Evolutionary conservation across 257 asterid species (phyloP).

Genomic region (Rauvolfia tetraphylla): DNA sequence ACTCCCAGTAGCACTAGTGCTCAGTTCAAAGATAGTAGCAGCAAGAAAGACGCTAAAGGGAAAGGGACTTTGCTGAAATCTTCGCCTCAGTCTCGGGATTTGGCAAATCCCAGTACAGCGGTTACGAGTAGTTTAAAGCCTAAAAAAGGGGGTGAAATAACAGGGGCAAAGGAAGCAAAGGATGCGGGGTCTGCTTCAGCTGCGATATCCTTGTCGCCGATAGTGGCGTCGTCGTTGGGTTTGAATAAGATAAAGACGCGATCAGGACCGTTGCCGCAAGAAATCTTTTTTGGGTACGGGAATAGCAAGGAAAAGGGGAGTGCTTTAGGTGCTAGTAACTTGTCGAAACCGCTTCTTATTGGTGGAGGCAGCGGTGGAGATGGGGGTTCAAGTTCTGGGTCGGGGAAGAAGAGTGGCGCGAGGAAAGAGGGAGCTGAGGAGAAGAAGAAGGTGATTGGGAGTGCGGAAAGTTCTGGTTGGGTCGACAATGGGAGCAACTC

Average conservation of each 20-base stretch:
- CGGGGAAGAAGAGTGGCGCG: conserved; percentile 23
- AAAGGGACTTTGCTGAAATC: conserved; percentile 34
- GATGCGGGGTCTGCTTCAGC: conserved; percentile 32
- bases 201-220: conserved; percentile 61
- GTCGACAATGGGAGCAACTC: conserved; percentile 59
- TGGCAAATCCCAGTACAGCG: conserved; percentile 37
- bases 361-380: conserved; percentile 37
- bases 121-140: conserved; percentile 22
- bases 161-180: conserved; percentile 34
- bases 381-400: conserved; percentile 28
- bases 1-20: conserved; percentile 33
- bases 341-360: conserved; percentile 55
- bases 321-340: conserved; percentile 69
- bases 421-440: conserved; percentile 26
- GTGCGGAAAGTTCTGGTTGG: conserved; percentile 22
- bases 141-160: conserved; percentile 37
- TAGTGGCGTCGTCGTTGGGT: conserved; percentile 93
- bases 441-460: conserved; percentile 22
- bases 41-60: conserved; percentile 45
- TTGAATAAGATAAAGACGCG: conserved; percentile 96
- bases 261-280: conserved; percentile 99
- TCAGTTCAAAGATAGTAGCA: conserved; percentile 31
- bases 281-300: conserved; percentile 76
- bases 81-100: conserved; percentile 14
- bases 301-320: conserved; percentile 64